Percentiles rank a stretch among this genome's conserved stretches.
Evolutionary conservation across 2,329 filamentous ascomycete genomes (phyloP).

Genomic region (Ciborinia camelliae): DNA sequence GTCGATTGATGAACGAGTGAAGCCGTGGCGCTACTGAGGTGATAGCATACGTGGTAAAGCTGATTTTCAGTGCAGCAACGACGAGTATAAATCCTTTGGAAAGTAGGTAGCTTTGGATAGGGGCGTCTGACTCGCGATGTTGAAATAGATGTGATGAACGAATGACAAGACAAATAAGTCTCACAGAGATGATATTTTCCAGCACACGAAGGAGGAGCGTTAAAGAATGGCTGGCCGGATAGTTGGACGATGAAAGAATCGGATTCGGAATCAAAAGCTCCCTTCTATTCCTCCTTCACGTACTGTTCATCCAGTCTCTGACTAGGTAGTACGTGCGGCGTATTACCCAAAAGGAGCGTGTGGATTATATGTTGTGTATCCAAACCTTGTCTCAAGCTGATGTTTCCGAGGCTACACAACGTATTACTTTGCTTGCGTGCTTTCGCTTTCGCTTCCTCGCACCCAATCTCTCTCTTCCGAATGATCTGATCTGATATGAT

Average conservation of each 20-base stretch:
- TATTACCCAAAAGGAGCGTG: constrained; percentile 10
- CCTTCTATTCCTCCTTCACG: constrained; percentile 13
- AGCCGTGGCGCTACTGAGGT: constrained; percentile 1
- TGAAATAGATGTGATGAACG: constrained; percentile 1
- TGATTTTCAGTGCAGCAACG: not conserved
- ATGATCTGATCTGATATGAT: constrained; percentile 12
- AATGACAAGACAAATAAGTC: constrained; percentile 6
- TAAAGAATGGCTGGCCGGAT: not conserved
- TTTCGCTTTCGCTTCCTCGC: constrained; percentile 3
- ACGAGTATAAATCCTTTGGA: not conserved
- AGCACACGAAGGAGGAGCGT: not conserved
- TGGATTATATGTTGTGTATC: constrained; percentile 14
- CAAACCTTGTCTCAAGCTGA: constrained; percentile 9
- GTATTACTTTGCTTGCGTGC: not conserved
- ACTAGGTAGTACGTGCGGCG: constrained; percentile 4
- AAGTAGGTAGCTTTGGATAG: not conserved
- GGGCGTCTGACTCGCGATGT: not conserved
- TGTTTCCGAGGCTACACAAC: constrained; percentile 4
- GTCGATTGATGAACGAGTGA: constrained; percentile 10
- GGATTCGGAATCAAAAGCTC: not conserved
- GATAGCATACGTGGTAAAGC: constrained; percentile 14
- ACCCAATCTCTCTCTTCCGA: not conserved
- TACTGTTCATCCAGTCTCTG: constrained; percentile 7
- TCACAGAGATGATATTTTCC: constrained; percentile 6
- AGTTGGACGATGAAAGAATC: not conserved